These are phyloP conservation scores for Breynia disticha DNA, from an alignment of 441 rosid species.

Conservation along the genomic window DNA sequence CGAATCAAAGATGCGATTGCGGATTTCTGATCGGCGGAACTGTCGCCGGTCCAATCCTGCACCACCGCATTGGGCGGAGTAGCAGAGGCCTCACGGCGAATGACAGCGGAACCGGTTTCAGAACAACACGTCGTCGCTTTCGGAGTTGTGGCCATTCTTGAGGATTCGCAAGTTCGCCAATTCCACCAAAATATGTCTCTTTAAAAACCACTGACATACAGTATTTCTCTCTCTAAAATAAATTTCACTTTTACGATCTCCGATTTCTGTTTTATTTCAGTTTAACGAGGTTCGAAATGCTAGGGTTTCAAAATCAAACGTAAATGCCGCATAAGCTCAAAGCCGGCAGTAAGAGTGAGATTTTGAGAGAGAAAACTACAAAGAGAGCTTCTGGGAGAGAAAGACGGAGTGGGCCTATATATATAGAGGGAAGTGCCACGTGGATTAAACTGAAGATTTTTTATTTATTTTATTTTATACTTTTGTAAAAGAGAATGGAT, in stretches of 20 bases:
- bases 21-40: slow-evolving; percentile 23
- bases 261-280: not conserved
- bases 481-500: no score
- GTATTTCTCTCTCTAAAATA: slow-evolving; percentile 24
- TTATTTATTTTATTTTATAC: no score
- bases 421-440: not conserved
- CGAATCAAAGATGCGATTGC: slow-evolving; percentile 41
- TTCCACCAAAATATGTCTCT: slow-evolving; percentile 59
- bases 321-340: not conserved
- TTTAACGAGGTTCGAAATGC: not conserved
- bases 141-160: slow-evolving; percentile 96
- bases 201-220: slow-evolving; percentile 91
- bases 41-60: slow-evolving; percentile 27
- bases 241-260: not conserved
- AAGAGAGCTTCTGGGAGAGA: not conserved
- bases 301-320: not conserved
- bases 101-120: slow-evolving; percentile 2
- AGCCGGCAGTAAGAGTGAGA: not conserved
- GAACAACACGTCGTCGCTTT: slow-evolving; percentile 57
- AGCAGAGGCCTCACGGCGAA: slow-evolving; percentile 21
- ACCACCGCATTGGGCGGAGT: slow-evolving; percentile 24
- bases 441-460: no score
- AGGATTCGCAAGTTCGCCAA: slow-evolving; percentile 78
- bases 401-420: slow-evolving; percentile 5
- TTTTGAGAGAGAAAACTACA: not conserved